Evolutionary conservation across 371 early-diverging fungal species (phyloP), one percentile per base, ranked within the genome.

Genomic region (Syncephalis plumigaleata): DNA sequence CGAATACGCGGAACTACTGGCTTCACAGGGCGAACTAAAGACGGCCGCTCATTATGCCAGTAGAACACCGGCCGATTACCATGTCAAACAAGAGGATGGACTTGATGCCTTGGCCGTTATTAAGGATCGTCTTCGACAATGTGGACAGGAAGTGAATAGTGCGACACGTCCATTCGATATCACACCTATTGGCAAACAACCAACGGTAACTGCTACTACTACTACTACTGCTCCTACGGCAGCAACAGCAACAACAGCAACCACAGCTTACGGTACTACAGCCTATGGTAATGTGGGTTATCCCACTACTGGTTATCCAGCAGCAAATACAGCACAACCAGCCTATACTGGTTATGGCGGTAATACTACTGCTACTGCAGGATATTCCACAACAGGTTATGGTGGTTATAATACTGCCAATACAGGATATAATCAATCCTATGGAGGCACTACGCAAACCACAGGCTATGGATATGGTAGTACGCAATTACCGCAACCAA

Each of bases 1-100:
- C 37, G 87, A 90, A 53, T 93, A 93, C 65, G 87, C 91, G 4
- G 68, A 76, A 48, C 55, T 78, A 22, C 65, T 87, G 55, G 77
- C 81, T 1, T 60, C 68, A 21, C 87, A 87, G 51, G 91, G 92
- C 40, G 70, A 78, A 47, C 47, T 80, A 36, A 68, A 68, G 17
- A 69, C 75, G 43, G 90, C 91, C 3, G 71, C 77, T 57, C 71
- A 75, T 47, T 82, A 83, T 45, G 58, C 90, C 50, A 78, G 74
- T 48, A 61, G 83, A 55, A 78, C 77, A 4, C 85, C 84, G 24
- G 58, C 57, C 9, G 63, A 79, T 55, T 60, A 62, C 39, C 57
- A 48, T 52, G 26, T 44, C 16, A 36, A 51, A 39, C 44, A 31
- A 5, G 38, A 49, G 11, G 56, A 56, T 13, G 17, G 31, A 37